Percentiles rank a stretch among this genome's conserved stretches.
Conservation (phyloP, 768 basidiomycete genomes). For the Tricholoma sp. region DNA sequence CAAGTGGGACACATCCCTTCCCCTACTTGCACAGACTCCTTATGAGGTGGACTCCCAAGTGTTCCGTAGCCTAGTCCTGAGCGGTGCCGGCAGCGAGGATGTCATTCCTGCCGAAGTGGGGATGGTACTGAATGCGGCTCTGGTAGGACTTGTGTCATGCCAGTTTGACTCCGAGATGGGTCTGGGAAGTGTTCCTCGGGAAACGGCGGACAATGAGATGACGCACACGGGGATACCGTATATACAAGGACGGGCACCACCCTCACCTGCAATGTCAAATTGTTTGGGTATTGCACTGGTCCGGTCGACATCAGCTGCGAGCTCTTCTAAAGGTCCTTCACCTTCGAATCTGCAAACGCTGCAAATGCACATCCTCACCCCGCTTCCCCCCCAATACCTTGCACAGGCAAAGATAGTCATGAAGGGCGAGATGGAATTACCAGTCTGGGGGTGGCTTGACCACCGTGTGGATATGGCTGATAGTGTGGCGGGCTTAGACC, state of each 20-base stretch:
- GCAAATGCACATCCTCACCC: conserved; percentile 73
- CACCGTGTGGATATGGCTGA: conserved; percentile 37
- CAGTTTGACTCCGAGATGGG: conserved; percentile 36
- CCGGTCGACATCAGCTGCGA: conserved; percentile 33
- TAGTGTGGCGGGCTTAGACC: conserved; percentile 44
- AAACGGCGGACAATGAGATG: not conserved
- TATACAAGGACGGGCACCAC: conserved; percentile 45
- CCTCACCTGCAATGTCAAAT: conserved; percentile 52
- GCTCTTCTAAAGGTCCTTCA: not conserved
- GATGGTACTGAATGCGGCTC: conserved; percentile 70
- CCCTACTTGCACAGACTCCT: conserved; percentile 65
- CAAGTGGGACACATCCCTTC: conserved; percentile 62
- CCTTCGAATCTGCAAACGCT: conserved; percentile 8
- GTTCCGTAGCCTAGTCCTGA: conserved; percentile 60
- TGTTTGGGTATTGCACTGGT: conserved; percentile 79
- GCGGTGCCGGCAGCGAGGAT: conserved; percentile 75
- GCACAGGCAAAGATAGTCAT: conserved; percentile 47
- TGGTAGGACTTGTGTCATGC: conserved; percentile 70
- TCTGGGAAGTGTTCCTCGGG: not conserved
- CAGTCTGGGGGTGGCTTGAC: conserved; percentile 85
- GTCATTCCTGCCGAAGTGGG: conserved; percentile 65
- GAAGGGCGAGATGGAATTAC: conserved; percentile 86
- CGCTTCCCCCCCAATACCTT: conserved; percentile 51
- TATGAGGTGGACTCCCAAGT: conserved; percentile 62
- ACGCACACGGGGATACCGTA: conserved; percentile 43